phyloP scores from a whole-genome alignment of 1,284 basidiomycete species.

The Rhodotorula sp. region DNA sequence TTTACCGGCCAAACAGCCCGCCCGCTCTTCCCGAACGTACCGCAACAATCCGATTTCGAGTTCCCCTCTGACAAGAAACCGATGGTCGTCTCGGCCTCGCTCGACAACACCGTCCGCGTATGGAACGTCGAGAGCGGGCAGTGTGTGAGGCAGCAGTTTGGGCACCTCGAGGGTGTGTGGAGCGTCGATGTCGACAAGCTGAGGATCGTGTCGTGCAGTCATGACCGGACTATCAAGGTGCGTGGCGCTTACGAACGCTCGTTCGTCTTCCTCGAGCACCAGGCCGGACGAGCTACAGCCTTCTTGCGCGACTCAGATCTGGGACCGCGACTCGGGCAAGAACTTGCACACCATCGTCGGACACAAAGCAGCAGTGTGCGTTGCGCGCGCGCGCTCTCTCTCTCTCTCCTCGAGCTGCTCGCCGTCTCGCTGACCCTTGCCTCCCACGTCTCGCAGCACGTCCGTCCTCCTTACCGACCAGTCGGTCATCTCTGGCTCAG shows the following conservation, averaged over 20 bases:
- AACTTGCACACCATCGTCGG: conserved; percentile 90
- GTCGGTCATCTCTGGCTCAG: conserved; percentile 91
- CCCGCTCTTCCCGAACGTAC: not conserved
- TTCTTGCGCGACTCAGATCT: conserved; percentile 65
- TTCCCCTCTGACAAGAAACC: conserved; percentile 54
- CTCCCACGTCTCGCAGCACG: conserved; percentile 59
- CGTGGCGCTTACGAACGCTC: conserved; percentile 11
- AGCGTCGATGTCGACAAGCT: conserved; percentile 87
- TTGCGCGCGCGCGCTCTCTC: too few relatives aligned
- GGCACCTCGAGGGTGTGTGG: conserved; percentile 86
- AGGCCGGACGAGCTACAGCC: conserved; percentile 1
- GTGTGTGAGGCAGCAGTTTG: conserved; percentile 81
- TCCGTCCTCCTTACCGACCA: conserved; percentile 88
- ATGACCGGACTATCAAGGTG: conserved; percentile 84
- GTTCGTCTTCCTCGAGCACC: not conserved
- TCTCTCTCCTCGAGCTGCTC: too few relatives aligned
- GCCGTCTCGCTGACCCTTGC: not conserved
- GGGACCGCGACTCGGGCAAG: conserved; percentile 85
- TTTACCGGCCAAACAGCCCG: not conserved
- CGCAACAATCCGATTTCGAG: conserved; percentile 25
- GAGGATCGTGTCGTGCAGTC: conserved; percentile 84
- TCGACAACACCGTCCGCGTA: conserved; percentile 94
- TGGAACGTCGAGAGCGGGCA: conserved; percentile 93
- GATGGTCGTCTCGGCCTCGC: conserved; percentile 80
- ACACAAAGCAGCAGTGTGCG: conserved; percentile 72